These are phyloP conservation scores for Saccharum hybrid DNA, from an alignment of 202 grass and related monocot genomes.

Conservation along the genomic window DNA sequence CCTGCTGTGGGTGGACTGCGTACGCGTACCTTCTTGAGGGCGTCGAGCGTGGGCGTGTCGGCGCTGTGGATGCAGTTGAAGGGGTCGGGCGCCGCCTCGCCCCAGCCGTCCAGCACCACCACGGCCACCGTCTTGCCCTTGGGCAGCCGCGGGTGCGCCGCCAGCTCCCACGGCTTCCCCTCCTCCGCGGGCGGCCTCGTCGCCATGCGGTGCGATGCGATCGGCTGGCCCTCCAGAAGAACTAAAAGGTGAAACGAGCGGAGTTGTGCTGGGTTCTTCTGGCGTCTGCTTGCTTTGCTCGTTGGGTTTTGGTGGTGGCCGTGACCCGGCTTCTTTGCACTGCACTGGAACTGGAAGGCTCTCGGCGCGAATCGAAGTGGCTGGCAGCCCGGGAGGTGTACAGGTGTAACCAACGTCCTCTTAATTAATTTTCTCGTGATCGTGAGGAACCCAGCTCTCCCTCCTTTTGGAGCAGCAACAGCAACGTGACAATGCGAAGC, in stretches of 20 bases:
- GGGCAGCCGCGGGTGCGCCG: slow-evolving; percentile 47
- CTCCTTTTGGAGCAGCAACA: too few relatives aligned
- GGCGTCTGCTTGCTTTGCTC: slow-evolving; percentile 9
- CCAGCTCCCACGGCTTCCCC: slow-evolving; percentile 56
- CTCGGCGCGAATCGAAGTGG: slow-evolving; percentile 17
- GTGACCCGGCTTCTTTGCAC: not conserved
- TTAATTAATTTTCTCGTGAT: too few relatives aligned
- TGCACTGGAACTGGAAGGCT: slow-evolving; percentile 34
- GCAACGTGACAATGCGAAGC: too few relatives aligned
- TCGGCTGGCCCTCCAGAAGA: not conserved
- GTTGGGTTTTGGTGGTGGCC: too few relatives aligned
- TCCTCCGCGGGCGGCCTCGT: slow-evolving; percentile 13
- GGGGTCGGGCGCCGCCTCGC: slow-evolving; percentile 58
- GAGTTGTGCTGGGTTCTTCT: not conserved
- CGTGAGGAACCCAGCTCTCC: too few relatives aligned
- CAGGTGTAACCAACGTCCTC: too few relatives aligned
- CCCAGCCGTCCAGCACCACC: slow-evolving; percentile 72
- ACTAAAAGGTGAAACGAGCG: not conserved
- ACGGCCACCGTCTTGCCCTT: slow-evolving; percentile 62
- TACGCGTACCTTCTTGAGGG: slow-evolving; percentile 55
- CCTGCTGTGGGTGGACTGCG: too few relatives aligned
- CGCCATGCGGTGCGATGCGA: slow-evolving; percentile 45
- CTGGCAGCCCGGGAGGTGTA: too few relatives aligned
- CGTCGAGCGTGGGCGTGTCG: slow-evolving; percentile 56
- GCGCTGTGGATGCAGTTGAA: slow-evolving; percentile 71